Percentiles rank a stretch among this genome's conserved stretches.
Evolutionary conservation across 2,329 filamentous ascomycete genomes (phyloP).

Genomic region (Phialophora tarda): DNA sequence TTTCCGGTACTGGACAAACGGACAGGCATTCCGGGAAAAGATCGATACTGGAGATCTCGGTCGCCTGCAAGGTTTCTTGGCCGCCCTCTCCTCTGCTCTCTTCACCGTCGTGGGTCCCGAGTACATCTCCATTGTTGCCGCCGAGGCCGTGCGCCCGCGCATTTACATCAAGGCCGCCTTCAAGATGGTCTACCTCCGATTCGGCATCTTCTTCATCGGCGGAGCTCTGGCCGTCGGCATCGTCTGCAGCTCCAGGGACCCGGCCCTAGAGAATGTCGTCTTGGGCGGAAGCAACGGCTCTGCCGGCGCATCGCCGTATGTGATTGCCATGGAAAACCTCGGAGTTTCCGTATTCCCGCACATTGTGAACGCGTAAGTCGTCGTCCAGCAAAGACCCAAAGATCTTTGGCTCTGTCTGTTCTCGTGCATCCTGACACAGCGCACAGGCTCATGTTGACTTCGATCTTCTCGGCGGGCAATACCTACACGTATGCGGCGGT

Average conservation of each 20-base stretch:
- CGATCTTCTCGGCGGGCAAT: conserved; percentile 63
- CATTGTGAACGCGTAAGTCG: conserved; percentile 15
- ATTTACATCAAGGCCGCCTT: conserved; percentile 63
- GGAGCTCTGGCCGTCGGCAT: conserved; percentile 73
- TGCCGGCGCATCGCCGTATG: conserved; percentile 63
- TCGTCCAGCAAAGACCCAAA: conserved; percentile 56
- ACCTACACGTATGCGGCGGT: conserved; percentile 62
- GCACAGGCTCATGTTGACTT: conserved; percentile 53
- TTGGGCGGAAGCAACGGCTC: conserved; percentile 43
- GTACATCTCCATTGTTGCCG: conserved; percentile 65
- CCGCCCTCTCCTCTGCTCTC: conserved; percentile 72
- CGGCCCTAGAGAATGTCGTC: conserved; percentile 62
- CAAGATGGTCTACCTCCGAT: conserved; percentile 75
- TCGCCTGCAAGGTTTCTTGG: conserved; percentile 60
- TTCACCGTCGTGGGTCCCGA: conserved; percentile 70
- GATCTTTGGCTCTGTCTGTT: conserved; percentile 57
- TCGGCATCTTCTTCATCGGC: conserved; percentile 74
- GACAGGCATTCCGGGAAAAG: conserved; percentile 70
- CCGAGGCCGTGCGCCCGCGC: conserved; percentile 71
- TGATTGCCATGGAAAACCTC: conserved; percentile 65
- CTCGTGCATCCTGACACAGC: conserved; percentile 42
- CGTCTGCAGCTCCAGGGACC: conserved; percentile 69
- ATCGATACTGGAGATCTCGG: conserved; percentile 68
- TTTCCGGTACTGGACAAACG: conserved; percentile 67
- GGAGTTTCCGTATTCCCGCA: conserved; percentile 36